A percentile compares a stretch with the other conserved stretches of the same genome.
Conservation (phyloP, 768 basidiomycete genomes). For the Xanthoconium stramineum region DNA sequence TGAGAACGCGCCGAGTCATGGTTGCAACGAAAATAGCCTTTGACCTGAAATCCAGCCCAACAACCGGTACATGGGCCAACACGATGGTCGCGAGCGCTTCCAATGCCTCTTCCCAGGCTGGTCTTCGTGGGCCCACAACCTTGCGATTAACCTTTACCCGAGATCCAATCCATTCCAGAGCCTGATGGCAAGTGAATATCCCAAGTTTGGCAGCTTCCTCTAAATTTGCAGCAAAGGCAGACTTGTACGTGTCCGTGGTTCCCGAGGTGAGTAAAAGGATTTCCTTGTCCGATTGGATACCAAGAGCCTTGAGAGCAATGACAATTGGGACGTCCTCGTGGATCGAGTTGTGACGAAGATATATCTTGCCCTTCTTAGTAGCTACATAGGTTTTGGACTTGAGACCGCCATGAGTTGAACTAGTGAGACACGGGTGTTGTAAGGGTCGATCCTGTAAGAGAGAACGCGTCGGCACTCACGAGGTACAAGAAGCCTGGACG, state of each 20-base stretch:
- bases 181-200: slow-evolving; percentile 89
- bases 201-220: slow-evolving; percentile 93
- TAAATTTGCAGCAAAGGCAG: slow-evolving; percentile 83
- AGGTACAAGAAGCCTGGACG: slow-evolving; percentile 94
- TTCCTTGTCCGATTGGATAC: slow-evolving; percentile 96
- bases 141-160: slow-evolving; percentile 85
- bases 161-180: slow-evolving; percentile 92
- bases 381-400: slow-evolving; percentile 98
- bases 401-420: slow-evolving; percentile 76
- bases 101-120: slow-evolving; percentile 90
- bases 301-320: slow-evolving; percentile 94
- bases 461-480: slow-evolving; percentile 50
- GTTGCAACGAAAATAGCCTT: slow-evolving; percentile 98
- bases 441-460: slow-evolving; percentile 4
- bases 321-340: slow-evolving; percentile 97
- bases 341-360: slow-evolving; percentile 95
- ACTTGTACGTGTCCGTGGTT: slow-evolving; percentile 82
- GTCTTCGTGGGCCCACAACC: slow-evolving; percentile 76
- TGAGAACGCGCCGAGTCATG: slow-evolving; percentile 93
- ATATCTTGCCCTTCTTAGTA: slow-evolving; percentile 93
- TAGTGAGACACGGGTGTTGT: slow-evolving; percentile 26
- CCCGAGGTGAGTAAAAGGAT: slow-evolving; percentile 93
- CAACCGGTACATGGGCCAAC: slow-evolving; percentile 92
- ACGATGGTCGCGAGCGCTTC: slow-evolving; percentile 98
- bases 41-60: slow-evolving; percentile 81